phyloP scores from a whole-genome alignment of 805 yeast species.

The Wickerhamiella musiphila region DNA sequence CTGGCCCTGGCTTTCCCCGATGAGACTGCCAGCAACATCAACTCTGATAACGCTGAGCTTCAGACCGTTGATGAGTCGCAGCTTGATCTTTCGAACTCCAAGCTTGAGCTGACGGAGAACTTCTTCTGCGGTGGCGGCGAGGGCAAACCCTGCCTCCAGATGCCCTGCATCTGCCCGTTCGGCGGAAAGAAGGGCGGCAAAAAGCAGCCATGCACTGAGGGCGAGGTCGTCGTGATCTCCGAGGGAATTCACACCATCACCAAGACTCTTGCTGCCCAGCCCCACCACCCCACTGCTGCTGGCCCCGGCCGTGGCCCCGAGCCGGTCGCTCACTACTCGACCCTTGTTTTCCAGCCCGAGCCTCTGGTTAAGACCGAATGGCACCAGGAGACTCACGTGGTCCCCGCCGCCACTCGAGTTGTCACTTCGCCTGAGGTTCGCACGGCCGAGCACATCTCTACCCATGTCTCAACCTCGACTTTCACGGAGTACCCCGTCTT shows the following conservation, averaged over 20 bases:
- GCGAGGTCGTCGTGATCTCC: too few relatives aligned
- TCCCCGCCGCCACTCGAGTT: neutral
- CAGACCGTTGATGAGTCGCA: too few relatives aligned
- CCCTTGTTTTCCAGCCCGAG: neutral
- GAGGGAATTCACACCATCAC: neutral
- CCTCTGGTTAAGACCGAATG: neutral
- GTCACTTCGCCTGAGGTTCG: slow-evolving; percentile 1
- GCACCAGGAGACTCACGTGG: neutral
- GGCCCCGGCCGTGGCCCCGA: neutral
- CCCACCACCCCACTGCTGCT: neutral
- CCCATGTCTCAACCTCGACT: neutral
- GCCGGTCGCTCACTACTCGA: neutral
- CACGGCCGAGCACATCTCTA: too few relatives aligned
- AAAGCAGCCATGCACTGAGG: neutral
- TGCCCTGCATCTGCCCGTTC: slow-evolving; percentile 3
- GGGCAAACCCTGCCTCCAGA: neutral
- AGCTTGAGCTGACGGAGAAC: slow-evolving; percentile 1
- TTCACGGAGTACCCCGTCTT: neutral
- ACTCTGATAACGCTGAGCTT: neutral
- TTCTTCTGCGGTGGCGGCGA: neutral
- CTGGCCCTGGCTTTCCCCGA: neutral
- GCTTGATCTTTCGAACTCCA: neutral
- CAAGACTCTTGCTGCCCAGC: neutral
- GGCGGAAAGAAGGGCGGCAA: neutral
- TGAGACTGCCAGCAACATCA: neutral